Base-by-base conservation (phyloP, 2,329 filamentous ascomycete genomes). In the Epichloe baconii region DNA sequence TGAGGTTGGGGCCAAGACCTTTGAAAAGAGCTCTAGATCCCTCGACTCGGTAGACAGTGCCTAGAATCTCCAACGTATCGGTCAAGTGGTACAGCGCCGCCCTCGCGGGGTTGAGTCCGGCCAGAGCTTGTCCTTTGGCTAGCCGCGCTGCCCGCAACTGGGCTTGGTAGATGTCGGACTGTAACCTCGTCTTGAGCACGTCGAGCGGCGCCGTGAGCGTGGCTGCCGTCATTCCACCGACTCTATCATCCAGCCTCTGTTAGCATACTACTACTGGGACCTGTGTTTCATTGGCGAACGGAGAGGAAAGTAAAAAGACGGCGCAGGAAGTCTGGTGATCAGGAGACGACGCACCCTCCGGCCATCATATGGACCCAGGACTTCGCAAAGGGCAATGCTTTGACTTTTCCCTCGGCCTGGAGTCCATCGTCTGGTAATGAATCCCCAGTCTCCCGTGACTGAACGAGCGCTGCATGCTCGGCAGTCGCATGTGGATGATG, bases 161-260 rank as follows among this genome's bases (percentile, higher is more conserved):
- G 8, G 82, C 76, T 66, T 95, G 88, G 74, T 96, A 96, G 66
- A 94, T 94, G 64, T 95, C 90, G 61, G 88, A 94, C 66, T 97
- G 91, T 3, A 97, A 75, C 37, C 91, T 82, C 11, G 91, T 97
- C 68, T 95, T 95, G 48, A 97, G 78, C 35, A 96, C 90, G 64
- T 96, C 91, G 53, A 97, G 84, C 21, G 91, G 91, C 8, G 88
- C 89, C 2, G 91, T 96, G n/a, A 96, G 70, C n/a, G 86, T 83
- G 23, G 91, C 87, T 11, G 91, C 85, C 17, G 88, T 89, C 83
- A 95, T 94, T 59, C 90, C 90, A 59, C 90, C 90, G 49, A 88
- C 71, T 42, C 90, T 95, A 58, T 36, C 56, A 38, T 6, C 50
- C 51, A 26, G 15, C 36, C 21, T 26, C 41, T 55, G 50, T 59